phyloP scores from a whole-genome alignment of 176 grass and related monocot genomes.

The Tillandsia fasciculata region DNA sequence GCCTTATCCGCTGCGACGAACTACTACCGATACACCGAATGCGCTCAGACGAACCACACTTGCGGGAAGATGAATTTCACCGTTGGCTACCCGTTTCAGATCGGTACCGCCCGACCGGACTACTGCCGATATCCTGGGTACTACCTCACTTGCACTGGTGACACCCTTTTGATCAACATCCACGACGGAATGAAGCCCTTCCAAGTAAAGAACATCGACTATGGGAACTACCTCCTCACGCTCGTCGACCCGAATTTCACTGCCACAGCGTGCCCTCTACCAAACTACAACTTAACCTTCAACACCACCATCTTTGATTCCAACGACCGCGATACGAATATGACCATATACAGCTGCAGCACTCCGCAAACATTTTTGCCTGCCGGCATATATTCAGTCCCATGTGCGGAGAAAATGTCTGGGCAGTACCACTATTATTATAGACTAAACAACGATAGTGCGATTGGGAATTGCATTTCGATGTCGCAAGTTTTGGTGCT shows the following conservation, averaged over 20 bases:
- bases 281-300: slow-evolving; percentile 23
- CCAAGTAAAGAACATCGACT: slow-evolving; percentile 26
- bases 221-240: slow-evolving; percentile 8
- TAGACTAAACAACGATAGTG: rapidly evolving
- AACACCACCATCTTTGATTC: slow-evolving; percentile 12
- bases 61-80: not conserved
- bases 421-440: not conserved
- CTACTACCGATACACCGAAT: not conserved
- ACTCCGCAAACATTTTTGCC: not conserved
- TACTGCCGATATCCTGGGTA: slow-evolving; percentile 46
- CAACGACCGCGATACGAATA: slow-evolving; percentile 5
- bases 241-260: slow-evolving; percentile 16
- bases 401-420: not conserved
- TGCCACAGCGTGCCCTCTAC: slow-evolving; percentile 19
- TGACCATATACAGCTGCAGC: slow-evolving; percentile 40
- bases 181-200: slow-evolving; percentile 8
- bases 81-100: not conserved
- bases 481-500: not conserved
- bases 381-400: not conserved
- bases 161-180: not conserved
- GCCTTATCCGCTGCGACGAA: not conserved
- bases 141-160: slow-evolving; percentile 21
- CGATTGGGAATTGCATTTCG: slow-evolving; percentile 17
- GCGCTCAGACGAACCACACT: not conserved
- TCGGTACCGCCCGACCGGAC: not conserved